Conservation (phyloP, 2,329 filamentous ascomycete genomes). For the Pseudocercospora pini-densiflorae region DNA sequence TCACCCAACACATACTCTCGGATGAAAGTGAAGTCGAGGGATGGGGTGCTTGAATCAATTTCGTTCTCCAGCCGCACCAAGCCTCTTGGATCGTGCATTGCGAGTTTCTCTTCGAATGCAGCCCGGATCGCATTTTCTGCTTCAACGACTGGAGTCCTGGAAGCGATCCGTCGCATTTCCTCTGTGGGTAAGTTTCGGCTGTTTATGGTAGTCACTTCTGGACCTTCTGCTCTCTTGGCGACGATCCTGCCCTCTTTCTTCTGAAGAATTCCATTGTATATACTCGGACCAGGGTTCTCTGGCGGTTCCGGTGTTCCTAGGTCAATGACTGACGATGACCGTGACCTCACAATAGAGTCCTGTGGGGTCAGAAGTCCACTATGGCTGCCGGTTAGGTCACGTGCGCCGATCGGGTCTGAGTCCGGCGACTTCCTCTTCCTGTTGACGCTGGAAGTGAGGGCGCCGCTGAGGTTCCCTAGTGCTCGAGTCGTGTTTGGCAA, state of each 20-base stretch:
- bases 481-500: background rate
- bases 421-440: slow-evolving; percentile 37
- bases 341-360: slow-evolving; percentile 14
- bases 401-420: slow-evolving; percentile 18
- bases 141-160: slow-evolving; percentile 32
- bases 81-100: slow-evolving; percentile 29
- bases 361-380: slow-evolving; percentile 30
- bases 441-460: slow-evolving; percentile 6
- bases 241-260: slow-evolving; percentile 43
- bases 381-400: slow-evolving; percentile 16
- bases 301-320: background rate
- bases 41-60: slow-evolving; percentile 59
- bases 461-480: background rate
- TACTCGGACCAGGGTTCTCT: slow-evolving; percentile 21
- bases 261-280: slow-evolving; percentile 50
- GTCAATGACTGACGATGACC: slow-evolving; percentile 16
- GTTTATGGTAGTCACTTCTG: slow-evolving; percentile 36
- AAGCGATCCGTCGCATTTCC: slow-evolving; percentile 43
- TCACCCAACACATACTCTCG: slow-evolving; percentile 62
- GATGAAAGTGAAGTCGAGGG: slow-evolving; percentile 71
- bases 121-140: slow-evolving; percentile 44
- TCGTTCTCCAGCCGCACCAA: slow-evolving; percentile 56
- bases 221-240: slow-evolving; percentile 27
- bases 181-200: slow-evolving; percentile 41
- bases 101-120: slow-evolving; percentile 43